These are phyloP conservation scores for Phellinidium pouzarii DNA, from an alignment of 1,284 basidiomycete genomes.

Conservation along the genomic window DNA sequence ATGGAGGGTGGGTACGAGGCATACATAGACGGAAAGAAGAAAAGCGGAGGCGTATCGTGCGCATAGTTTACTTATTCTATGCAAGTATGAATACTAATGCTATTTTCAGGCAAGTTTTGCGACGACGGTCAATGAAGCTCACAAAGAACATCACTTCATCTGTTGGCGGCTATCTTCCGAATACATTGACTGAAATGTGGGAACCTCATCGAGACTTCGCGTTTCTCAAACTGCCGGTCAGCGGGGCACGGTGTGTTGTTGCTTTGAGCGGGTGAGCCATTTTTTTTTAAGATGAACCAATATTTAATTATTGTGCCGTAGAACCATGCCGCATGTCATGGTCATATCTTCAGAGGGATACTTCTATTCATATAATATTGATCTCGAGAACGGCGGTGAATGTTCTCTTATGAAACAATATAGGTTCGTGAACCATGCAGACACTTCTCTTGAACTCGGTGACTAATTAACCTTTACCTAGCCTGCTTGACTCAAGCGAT, in stretches of 20 bases:
- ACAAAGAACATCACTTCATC: constrained; percentile 77
- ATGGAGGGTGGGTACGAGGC: constrained; percentile 72
- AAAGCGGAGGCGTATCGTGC: constrained; percentile 44
- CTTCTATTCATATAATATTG: constrained; percentile 94
- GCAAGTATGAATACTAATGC: constrained; percentile 1
- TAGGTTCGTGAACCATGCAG: constrained; percentile 38
- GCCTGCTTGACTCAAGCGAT: constrained; percentile 15
- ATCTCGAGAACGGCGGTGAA: constrained; percentile 94
- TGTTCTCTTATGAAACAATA: constrained; percentile 94
- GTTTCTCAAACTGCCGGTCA: constrained; percentile 80
- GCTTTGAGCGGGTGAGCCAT: constrained; percentile 74
- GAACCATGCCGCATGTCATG: constrained; percentile 95
- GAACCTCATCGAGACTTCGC: constrained; percentile 96
- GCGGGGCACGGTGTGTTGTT: constrained; percentile 76
- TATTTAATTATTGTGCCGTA: constrained; percentile 26
- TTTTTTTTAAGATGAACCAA: background rate
- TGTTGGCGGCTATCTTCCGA: constrained; percentile 87
- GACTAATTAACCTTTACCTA: background rate
- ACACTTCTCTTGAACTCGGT: background rate
- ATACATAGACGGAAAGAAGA: constrained; percentile 66
- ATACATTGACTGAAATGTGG: constrained; percentile 93
- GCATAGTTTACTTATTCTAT: constrained; percentile 21
- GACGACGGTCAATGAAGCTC: constrained; percentile 68
- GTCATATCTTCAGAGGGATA: constrained; percentile 93
- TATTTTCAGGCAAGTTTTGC: constrained; percentile 40